Evolutionary conservation across 805 yeast genomes (phyloP).

Genomic region (Hagleromyces aurorensis): DNA sequence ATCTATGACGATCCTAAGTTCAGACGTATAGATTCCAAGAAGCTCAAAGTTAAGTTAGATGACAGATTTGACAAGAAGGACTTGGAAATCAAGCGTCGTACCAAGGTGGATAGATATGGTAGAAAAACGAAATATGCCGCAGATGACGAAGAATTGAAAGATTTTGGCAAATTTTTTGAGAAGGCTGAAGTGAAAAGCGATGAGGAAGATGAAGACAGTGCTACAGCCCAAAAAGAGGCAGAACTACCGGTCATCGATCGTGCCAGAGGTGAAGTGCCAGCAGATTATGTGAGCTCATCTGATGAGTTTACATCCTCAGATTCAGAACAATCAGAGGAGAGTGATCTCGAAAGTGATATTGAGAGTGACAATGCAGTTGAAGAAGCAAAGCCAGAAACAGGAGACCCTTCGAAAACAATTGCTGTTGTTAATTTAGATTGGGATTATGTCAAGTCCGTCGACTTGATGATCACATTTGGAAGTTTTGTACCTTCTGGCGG

Average conservation of each 20-base stretch:
- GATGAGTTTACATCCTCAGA: constrained; percentile 41
- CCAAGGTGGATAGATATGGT: constrained; percentile 82
- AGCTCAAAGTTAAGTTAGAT: constrained; percentile 71
- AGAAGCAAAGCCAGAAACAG: constrained; percentile 61
- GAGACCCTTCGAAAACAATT: constrained; percentile 73
- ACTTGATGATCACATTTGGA: constrained; percentile 79
- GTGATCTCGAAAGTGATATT: constrained; percentile 39
- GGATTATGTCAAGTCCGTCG: constrained; percentile 88
- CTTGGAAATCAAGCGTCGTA: constrained; percentile 49
- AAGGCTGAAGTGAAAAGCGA: constrained; percentile 30
- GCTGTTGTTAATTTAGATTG: constrained; percentile 97
- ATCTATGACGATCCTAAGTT: constrained; percentile 87
- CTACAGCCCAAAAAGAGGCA: constrained; percentile 11
- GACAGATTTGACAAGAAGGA: constrained; percentile 67
- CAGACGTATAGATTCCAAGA: constrained; percentile 60
- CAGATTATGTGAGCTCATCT: constrained; percentile 35
- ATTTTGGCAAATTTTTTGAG: constrained; percentile 61
- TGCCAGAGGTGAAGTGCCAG: constrained; percentile 61
- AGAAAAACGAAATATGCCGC: constrained; percentile 44
- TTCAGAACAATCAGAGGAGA: constrained; percentile 36
- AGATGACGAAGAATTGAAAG: constrained; percentile 35
- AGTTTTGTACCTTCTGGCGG: constrained; percentile 80
- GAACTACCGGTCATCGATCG: constrained; percentile 35
- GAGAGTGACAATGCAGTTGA: constrained; percentile 52
- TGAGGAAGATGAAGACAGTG: constrained; percentile 19